These are phyloP conservation scores for Alloteropsis semialata DNA, from an alignment of 176 grass and related monocot species.

Conservation along the genomic window DNA sequence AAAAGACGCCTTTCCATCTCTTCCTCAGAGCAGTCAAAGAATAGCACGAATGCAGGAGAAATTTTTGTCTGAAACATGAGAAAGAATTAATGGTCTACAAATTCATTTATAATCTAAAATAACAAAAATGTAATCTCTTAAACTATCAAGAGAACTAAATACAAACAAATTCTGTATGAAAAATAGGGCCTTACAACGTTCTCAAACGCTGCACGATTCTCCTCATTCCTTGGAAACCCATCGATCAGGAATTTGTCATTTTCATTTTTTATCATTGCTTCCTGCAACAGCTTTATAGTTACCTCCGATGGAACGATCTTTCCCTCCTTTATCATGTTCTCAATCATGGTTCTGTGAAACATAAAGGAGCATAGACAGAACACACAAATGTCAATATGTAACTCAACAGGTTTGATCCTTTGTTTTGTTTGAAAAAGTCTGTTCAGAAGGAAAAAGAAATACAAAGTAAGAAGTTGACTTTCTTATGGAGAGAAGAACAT, in stretches of 20 bases:
- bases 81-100: constrained; percentile 13
- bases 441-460: constrained; percentile 5
- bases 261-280: constrained; percentile 72
- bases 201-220: constrained; percentile 89
- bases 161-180: neutral
- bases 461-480: neutral
- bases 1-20: constrained; percentile 91
- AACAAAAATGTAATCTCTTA: neutral
- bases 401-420: neutral
- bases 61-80: constrained; percentile 70
- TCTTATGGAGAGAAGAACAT: constrained; percentile 18
- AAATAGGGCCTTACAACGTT: constrained; percentile 54
- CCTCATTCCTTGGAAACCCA: constrained; percentile 91
- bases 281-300: constrained; percentile 82
- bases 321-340: constrained; percentile 98
- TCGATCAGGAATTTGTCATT: constrained; percentile 88
- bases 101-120: neutral
- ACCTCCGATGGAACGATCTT: constrained; percentile 93
- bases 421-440: neutral
- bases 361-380: constrained; percentile 24
- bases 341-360: constrained; percentile 77
- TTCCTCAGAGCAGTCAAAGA: constrained; percentile 89
- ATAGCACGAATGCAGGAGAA: constrained; percentile 69
- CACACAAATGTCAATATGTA: neutral
- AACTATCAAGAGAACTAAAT: neutral